Evolutionary conservation across 306 rosid species (phyloP), one percentile per base, ranked within the genome.

Genomic region (Fagus crenata): DNA sequence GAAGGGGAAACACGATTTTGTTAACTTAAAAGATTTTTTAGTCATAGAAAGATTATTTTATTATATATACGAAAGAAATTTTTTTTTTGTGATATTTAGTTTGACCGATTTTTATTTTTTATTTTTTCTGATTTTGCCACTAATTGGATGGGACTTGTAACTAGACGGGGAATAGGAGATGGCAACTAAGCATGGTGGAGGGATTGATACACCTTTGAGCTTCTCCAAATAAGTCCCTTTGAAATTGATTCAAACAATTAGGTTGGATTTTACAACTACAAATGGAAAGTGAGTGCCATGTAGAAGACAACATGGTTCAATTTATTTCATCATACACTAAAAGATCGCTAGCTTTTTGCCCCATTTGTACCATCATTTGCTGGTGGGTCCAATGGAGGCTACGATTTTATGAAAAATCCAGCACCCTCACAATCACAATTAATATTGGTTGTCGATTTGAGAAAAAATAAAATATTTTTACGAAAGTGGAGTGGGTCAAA

Each of bases 281-380:
- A 82, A 72, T 46, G 77, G 82, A 77, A 83, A 80, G 81, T 80
- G 83, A 85, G 78, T 74, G 46, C 74, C 80, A 80, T 82, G 77
- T 64, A 56, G 74, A 74, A 70, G 76, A 77, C 78, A 71, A 71
- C 17, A 64, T 55, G 53, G 71, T 68, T 74, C 59, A 6, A 53
- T 55, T 54, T 65, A 83, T 86, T 58, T 83, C 83, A 32, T 77
- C 75, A 74, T 86, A 85, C 89, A 86, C 86, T 80, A 55, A 83
- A 80, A 83, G 83, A 71, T 77, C 69, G 72, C 69, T 74, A 82
- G 68, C 84, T 67, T 86, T 80, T 70, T 64, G 54, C 33, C 59
- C 83, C 77, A 69, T 77, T 69, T 22, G 7, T 58, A 49, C 28
- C 56, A 73, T 77, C 81, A 72, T 69, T 76, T 74, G 70, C 51